Base-by-base conservation (phyloP, 2,329 filamentous ascomycete species). In the Aspergillus sojae region DNA sequence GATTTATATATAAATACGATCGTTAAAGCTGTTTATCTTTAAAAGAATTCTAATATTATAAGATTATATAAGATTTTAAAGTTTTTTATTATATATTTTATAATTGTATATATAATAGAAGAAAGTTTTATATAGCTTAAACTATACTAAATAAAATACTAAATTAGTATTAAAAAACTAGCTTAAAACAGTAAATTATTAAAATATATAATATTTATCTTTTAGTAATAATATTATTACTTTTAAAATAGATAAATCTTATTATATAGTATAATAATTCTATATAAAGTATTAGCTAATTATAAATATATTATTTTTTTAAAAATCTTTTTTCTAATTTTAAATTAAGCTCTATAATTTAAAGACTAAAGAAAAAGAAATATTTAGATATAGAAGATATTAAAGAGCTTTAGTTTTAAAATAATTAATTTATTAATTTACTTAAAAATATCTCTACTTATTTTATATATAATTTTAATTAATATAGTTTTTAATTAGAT, bases 1-100 rank as follows among this genome's bases (percentile, higher is more conserved):
- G 36, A 46, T 46, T 16, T 1, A 45, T 11, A 7, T 30, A 5
- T 57, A 57, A 4, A 46, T 57, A 36, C 30, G 19, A 21, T 39
- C 10, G 3, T 32, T 43, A n/a, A 45, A 57, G 26, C 39, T 57
- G 26, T n/a, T 5, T 36, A 32, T 26, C n/a, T 21, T 34, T 28
- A 43, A 43, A 46, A 57, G 34, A 43, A 12, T n/a, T 21, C 39
- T 5, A 57, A 57, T 46, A 57, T 57, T 12, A 36, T 36, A 57
- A 57, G 10, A 57, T 57, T 10, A 23, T n/a, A 10, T 23, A 10
- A 43, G 54, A 57, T 28, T 45, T 57, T 5, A 12, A 36, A 12
- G n/a, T n/a, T n/a, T n/a, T n/a, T n/a, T n/a, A n/a, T n/a, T n/a
- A n/a, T n/a, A n/a, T n/a, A n/a, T n/a, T 57, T 0, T 12, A 45